These are phyloP conservation scores for Trichoderma virens DNA, from an alignment of 495 filamentous ascomycete genomes.

Conservation along the genomic window DNA sequence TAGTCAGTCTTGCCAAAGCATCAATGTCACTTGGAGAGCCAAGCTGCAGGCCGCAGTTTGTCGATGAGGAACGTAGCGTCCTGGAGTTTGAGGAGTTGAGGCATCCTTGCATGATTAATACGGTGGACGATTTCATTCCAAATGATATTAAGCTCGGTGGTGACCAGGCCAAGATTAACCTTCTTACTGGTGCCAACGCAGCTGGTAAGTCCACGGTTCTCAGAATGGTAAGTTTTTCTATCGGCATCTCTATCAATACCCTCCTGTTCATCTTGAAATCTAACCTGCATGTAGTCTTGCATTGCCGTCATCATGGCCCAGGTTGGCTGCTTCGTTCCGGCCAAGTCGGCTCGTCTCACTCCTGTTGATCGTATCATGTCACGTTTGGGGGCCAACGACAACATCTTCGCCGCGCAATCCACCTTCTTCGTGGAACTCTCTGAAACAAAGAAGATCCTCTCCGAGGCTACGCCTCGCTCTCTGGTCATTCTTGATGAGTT, in stretches of 20 bases:
- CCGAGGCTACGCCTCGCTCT: slow-evolving; percentile 88
- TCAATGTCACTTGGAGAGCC: slow-evolving; percentile 76
- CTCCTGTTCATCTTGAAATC: slow-evolving; percentile 34
- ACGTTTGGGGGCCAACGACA: slow-evolving; percentile 94
- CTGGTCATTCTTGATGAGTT: slow-evolving; percentile 98
- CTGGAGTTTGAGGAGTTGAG: slow-evolving; percentile 87
- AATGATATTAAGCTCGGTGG: slow-evolving; percentile 91
- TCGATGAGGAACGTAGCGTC: slow-evolving; percentile 74
- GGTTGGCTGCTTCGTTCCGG: slow-evolving; percentile 89
- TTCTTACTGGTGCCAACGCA: slow-evolving; percentile 94
- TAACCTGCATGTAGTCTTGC: slow-evolving; percentile 48
- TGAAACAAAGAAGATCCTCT: slow-evolving; percentile 96
- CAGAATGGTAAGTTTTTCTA: slow-evolving; percentile 63
- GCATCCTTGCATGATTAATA: slow-evolving; percentile 87
- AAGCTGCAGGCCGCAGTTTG: slow-evolving; percentile 80
- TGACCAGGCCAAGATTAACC: slow-evolving; percentile 68
- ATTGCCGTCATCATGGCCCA: slow-evolving; percentile 98
- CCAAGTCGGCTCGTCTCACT: slow-evolving; percentile 73
- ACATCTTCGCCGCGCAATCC: slow-evolving; percentile 95
- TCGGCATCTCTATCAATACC: neutral
- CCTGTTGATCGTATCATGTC: slow-evolving; percentile 98
- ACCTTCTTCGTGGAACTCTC: slow-evolving; percentile 98
- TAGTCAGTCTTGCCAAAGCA: slow-evolving; percentile 85
- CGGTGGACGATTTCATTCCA: slow-evolving; percentile 90
- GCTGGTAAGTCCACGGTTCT: slow-evolving; percentile 98